Evolutionary conservation across 345 rosid species (phyloP), one percentile per base, ranked within the genome.

Genomic region (Brassica cretica): DNA sequence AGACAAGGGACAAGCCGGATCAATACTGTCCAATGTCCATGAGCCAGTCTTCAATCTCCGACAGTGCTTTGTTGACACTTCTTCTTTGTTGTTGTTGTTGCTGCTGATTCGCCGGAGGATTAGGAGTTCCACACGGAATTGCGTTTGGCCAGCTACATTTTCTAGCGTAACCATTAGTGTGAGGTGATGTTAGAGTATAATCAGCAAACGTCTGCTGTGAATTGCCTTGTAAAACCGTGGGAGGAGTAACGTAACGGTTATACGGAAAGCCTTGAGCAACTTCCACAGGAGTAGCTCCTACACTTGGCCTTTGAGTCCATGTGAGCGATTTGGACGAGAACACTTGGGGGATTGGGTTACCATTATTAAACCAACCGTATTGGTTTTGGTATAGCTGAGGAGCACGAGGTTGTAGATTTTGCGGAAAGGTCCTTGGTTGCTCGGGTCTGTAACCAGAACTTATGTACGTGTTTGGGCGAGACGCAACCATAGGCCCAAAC

Each of bases 41-140:
- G 41, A 78, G 82, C 78, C 78, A 78, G 12, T 73, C 68, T 78
- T 78, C 82, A 67, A 78, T 15, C 41, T 72, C 68, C 29, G 72
- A 41, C 55, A 73, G 25, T 46, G 24, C n/a, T 53, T n/a, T 70
- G 2, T 62, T 33, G 7, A 14, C 33, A 63, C 68, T 33, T n/a
- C 9, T 76, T 33, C 69, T 62, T 19, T 63, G 10, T 14, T 76
- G 55, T 32, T 61, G 51, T 18, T 59, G 73, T 30, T 35, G 77
- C 0, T 37, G 32, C 12, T 53, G 76, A 8, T 18, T 61, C 5
- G 24, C 62, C 62, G 2, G 77, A 59, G 68, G 60, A 25, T 11
- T 32, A 29, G 12, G 53, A 32, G 15, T 3, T 46, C 10, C 21
- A 73, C 27, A 44, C 4, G 68, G 15, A 16, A 32, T 64, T 67